These are phyloP conservation scores for Candida peoriensis DNA, from an alignment of 805 yeast species.

Conservation along the genomic window DNA sequence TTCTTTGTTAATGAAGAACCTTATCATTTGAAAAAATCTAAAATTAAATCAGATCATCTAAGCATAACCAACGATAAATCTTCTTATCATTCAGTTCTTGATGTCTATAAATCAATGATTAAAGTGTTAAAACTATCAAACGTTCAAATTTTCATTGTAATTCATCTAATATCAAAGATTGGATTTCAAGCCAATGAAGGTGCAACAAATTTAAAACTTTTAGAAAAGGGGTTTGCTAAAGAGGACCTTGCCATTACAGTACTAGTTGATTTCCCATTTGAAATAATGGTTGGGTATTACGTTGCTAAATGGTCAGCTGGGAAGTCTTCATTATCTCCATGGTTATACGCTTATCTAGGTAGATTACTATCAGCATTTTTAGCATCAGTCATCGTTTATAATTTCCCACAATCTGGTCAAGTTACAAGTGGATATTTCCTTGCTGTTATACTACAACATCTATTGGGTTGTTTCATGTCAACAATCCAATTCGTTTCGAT, in stretches of 20 bases:
- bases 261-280: conserved; percentile 92
- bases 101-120: conserved; percentile 61
- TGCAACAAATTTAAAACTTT: conserved; percentile 84
- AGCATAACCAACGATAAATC: conserved; percentile 19
- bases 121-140: conserved; percentile 64
- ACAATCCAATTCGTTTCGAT: conserved; percentile 94
- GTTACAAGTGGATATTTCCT: conserved; percentile 54
- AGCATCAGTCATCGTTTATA: conserved; percentile 68
- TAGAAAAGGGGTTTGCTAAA: conserved; percentile 88
- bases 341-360: conserved; percentile 86
- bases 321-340: conserved; percentile 69
- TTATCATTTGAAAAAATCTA: conserved; percentile 30
- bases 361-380: conserved; percentile 68
- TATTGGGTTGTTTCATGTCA: conserved; percentile 84
- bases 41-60: conserved; percentile 26
- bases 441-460: conserved; percentile 75
- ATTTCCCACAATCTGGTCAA: conserved; percentile 55
- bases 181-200: conserved; percentile 97
- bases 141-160: conserved; percentile 65
- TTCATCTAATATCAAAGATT: conserved; percentile 76
- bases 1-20: conserved; percentile 71
- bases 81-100: conserved; percentile 12
- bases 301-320: conserved; percentile 95
- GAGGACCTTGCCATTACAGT: conserved; percentile 94
- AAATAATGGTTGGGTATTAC: conserved; percentile 89